Percentiles rank a stretch among this genome's conserved stretches.
Conservation (phyloP, 345 rosid species). For the Kandelia obovata region DNA sequence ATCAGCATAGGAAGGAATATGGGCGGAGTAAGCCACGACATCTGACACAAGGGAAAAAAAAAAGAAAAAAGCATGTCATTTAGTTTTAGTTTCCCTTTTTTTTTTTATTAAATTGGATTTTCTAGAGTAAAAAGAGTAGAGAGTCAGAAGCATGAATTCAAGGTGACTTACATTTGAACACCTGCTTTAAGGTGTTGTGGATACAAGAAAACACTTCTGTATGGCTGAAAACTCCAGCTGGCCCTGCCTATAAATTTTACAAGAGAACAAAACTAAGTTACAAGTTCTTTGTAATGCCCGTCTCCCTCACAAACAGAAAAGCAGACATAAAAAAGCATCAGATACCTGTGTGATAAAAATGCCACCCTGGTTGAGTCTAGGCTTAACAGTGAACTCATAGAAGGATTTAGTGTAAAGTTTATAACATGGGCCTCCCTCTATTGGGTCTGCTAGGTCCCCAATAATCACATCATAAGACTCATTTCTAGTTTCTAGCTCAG, state of each 20-base stretch:
- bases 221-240: slow-evolving; percentile 72
- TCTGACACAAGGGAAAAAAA: slow-evolving; percentile 34
- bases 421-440: slow-evolving; percentile 69
- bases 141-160: neutral
- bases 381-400: slow-evolving; percentile 46
- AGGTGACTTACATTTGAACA: slow-evolving; percentile 49
- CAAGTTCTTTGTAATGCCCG: neutral
- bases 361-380: slow-evolving; percentile 48
- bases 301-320: neutral
- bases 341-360: slow-evolving; percentile 60
- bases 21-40: slow-evolving; percentile 59
- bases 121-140: neutral
- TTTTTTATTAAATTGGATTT: neutral
- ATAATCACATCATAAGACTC: slow-evolving; percentile 52
- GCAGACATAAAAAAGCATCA: neutral
- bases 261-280: too few species aligned
- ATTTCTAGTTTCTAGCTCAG: slow-evolving; percentile 44
- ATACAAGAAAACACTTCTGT: slow-evolving; percentile 63
- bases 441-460: slow-evolving; percentile 69
- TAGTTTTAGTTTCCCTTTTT: neutral
- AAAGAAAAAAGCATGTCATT: neutral
- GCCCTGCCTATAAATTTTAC: slow-evolving; percentile 49
- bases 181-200: slow-evolving; percentile 56
- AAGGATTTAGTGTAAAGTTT: slow-evolving; percentile 63
- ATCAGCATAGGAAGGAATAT: slow-evolving; percentile 67